Evolutionary conservation across 192 early-diverging fungal genomes (phyloP).

Genomic region (Coemansia sp.): DNA sequence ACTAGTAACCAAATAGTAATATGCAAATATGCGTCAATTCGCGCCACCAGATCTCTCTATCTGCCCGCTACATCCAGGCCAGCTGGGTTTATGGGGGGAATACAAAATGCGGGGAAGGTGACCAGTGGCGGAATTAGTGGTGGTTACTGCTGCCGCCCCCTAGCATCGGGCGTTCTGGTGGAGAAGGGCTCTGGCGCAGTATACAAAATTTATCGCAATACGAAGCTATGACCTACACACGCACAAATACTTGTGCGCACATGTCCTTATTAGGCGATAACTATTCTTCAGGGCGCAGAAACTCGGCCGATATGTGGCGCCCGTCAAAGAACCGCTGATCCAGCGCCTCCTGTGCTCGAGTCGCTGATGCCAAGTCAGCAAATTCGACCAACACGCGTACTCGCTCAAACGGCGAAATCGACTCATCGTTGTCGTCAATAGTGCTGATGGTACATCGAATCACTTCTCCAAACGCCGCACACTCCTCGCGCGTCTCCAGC

Average conservation of each 20-base stretch:
- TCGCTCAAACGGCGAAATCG: constrained; percentile 19
- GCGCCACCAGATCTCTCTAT: neutral
- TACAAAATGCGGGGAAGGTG: neutral
- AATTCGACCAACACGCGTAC: constrained; percentile 40
- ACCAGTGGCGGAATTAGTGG: neutral
- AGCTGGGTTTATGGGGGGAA: neutral
- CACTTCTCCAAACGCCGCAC: constrained; percentile 38
- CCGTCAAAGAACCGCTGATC: constrained; percentile 50
- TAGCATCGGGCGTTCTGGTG: neutral
- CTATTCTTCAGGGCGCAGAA: constrained; percentile 13
- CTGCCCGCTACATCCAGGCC: neutral
- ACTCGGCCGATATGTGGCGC: constrained; percentile 38
- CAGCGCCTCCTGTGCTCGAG: constrained; percentile 28
- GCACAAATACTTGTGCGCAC: neutral
- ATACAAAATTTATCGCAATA: neutral
- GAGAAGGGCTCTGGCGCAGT: neutral
- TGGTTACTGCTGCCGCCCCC: neutral
- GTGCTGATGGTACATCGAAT: constrained; percentile 17
- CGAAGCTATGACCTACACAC: neutral
- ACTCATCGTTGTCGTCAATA: constrained; percentile 11
- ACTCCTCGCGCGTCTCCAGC: constrained; percentile 41
- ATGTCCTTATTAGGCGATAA: neutral
- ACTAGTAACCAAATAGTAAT: constrained; percentile 1
- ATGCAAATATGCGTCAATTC: constrained; percentile 1
- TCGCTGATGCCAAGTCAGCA: constrained; percentile 29